A percentile compares a stretch with the other conserved stretches of the same genome.
These are phyloP conservation scores for Emergomyces africanus DNA, from an alignment of 2,329 filamentous ascomycete species.

Conservation along the genomic window DNA sequence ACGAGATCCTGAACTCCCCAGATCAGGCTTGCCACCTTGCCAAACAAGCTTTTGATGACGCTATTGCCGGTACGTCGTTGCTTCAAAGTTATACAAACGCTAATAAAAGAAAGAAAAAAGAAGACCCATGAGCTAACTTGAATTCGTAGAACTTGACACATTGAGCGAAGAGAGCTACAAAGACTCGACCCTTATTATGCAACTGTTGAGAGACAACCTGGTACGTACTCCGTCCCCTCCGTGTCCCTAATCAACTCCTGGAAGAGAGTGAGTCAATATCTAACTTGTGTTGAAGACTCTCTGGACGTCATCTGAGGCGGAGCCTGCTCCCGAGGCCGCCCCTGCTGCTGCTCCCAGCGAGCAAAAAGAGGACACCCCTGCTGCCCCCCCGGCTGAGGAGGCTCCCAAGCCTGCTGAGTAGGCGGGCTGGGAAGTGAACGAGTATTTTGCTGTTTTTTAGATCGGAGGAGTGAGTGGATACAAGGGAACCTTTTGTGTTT, in stretches of 20 bases:
- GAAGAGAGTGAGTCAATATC: constrained; percentile 5
- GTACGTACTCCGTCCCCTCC: constrained; percentile 38
- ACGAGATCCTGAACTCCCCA: constrained; percentile 97
- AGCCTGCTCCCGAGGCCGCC: constrained; percentile 50
- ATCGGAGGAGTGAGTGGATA: constrained; percentile 10
- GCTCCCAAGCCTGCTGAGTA: constrained; percentile 31
- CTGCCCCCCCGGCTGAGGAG: constrained; percentile 24
- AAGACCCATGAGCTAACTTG: constrained; percentile 12
- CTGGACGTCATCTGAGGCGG: constrained; percentile 98
- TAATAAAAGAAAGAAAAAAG: neutral
- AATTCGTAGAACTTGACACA: constrained; percentile 69
- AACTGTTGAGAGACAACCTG: constrained; percentile 93
- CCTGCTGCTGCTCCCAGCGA: constrained; percentile 18
- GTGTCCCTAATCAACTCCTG: neutral
- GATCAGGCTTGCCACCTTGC: constrained; percentile 97
- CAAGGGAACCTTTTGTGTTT: constrained; percentile 6
- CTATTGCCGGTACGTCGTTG: constrained; percentile 59
- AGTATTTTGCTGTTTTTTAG: constrained; percentile 14
- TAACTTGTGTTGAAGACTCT: constrained; percentile 56
- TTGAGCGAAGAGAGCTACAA: constrained; percentile 99
- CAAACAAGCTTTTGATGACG: constrained; percentile 93
- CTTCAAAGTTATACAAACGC: neutral
- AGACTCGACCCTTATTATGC: constrained; percentile 98
- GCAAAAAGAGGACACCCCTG: constrained; percentile 31
- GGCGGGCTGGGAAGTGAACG: constrained; percentile 16